A percentile compares a stretch with the other conserved stretches of the same genome.
Conservation (phyloP, 1,284 basidiomycete genomes). For the Porogramme epimiltina region DNA sequence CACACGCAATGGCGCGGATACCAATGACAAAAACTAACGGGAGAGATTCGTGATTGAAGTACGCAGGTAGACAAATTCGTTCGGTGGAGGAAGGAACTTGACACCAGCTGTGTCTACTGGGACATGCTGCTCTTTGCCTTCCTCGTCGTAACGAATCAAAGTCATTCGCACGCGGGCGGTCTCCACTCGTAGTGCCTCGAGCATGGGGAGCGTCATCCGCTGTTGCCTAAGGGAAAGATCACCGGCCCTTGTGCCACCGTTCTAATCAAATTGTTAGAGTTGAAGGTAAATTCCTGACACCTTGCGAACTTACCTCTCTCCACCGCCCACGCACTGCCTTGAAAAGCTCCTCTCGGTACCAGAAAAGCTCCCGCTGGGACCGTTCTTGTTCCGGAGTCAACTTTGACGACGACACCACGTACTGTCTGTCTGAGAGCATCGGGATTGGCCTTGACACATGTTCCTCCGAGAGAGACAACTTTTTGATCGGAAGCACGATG, state of each 20-base stretch:
- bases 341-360: slow-evolving; percentile 90
- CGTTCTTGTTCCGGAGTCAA: slow-evolving; percentile 62
- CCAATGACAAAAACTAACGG: slow-evolving; percentile 39
- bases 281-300: neutral
- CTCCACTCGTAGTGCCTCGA: slow-evolving; percentile 71
- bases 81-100: slow-evolving; percentile 49
- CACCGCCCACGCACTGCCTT: slow-evolving; percentile 70
- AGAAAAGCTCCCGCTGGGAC: slow-evolving; percentile 80
- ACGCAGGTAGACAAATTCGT: slow-evolving; percentile 61
- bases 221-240: slow-evolving; percentile 77
- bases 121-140: slow-evolving; percentile 26
- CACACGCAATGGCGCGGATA: neutral
- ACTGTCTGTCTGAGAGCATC: slow-evolving; percentile 86
- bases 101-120: slow-evolving; percentile 33
- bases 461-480: slow-evolving; percentile 63
- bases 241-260: slow-evolving; percentile 73
- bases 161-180: slow-evolving; percentile 62
- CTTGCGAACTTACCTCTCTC: slow-evolving; percentile 67
- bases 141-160: slow-evolving; percentile 40
- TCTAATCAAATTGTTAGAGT: slow-evolving; percentile 43
- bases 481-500: slow-evolving; percentile 78
- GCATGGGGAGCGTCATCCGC: slow-evolving; percentile 72
- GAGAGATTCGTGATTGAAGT: slow-evolving; percentile 62
- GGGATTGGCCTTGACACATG: slow-evolving; percentile 74
- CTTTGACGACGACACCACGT: slow-evolving; percentile 80